Evolutionary conservation across 176 grass and related monocot genomes (phyloP), one percentile per base, ranked within the genome.

Genomic region (Carex myosuroides): DNA sequence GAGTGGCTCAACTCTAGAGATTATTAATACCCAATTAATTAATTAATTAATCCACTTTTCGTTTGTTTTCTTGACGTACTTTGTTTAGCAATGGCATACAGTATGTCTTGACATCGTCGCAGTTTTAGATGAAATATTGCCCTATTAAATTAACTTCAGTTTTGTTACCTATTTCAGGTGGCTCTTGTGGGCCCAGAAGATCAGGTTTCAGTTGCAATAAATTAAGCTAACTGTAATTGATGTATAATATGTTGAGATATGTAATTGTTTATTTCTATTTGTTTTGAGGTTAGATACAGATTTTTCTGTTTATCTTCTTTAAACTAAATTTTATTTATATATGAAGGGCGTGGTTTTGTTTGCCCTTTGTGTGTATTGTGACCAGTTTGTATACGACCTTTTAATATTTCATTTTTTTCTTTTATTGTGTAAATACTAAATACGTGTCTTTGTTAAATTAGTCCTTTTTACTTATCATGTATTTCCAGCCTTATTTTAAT

Each of bases 151-250:
- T 5, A 16, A 7, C 0, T 53, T 55, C 54, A 42, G 17, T 54
- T 44, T 14, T 22, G 18, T 14, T 84, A 8, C 41, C 56, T 9
- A 50, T 63, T 85, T 65, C 90, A 98, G 94, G 62, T 97, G n/a
- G 6, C 77, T 41, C 92, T 97, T 60, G 24, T 79, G 81, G 94
- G 94, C 32, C 92, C 94, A 80, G 88, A 86, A 41, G 90, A 91
- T 85, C 83, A 87, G 78, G 44, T 86, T 57, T 84, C 81, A 33
- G 24, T 21, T 57, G 63, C 85, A 85, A 55, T 70, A 79, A 88
- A 86, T 81, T 60, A 64, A 80, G 64, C 3, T 64, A 26, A 85
- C 13, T 85, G 60, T 21, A 13, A 59, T 81, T 64, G 70, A 74
- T 86, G 85, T 83, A 89, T 88, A 90, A 54, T 56, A 70, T 90